These are phyloP conservation scores for Hirschfeldia incana DNA, from an alignment of 345 rosid genomes.

Conservation along the genomic window DNA sequence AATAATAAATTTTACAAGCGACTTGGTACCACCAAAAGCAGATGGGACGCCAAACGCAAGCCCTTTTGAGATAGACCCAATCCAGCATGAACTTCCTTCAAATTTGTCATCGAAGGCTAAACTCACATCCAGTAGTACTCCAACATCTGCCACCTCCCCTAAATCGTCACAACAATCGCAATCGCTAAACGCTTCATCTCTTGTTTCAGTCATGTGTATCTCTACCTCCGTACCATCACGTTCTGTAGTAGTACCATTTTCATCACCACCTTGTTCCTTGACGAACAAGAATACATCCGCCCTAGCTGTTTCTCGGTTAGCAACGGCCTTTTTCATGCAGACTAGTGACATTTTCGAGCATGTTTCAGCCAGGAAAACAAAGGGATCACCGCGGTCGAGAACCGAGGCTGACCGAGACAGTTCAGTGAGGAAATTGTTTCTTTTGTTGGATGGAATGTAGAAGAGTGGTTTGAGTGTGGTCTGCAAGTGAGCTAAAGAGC, in stretches of 20 bases:
- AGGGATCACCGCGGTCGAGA: constrained; percentile 38
- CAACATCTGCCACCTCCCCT: constrained; percentile 42
- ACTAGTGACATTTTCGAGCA: constrained; percentile 28
- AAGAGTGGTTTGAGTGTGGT: constrained; percentile 48
- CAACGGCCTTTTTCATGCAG: constrained; percentile 44
- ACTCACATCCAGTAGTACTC: constrained; percentile 21
- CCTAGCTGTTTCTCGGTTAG: constrained; percentile 25
- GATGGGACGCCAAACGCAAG: constrained; percentile 47
- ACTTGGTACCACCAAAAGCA: constrained; percentile 19
- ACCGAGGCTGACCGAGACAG: constrained; percentile 36
- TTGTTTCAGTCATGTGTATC: constrained; percentile 12
- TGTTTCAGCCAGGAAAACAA: constrained; percentile 39
- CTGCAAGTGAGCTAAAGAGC: constrained; percentile 12
- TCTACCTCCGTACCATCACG: constrained; percentile 37
- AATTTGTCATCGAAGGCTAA: constrained; percentile 43
- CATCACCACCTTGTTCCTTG: constrained; percentile 38
- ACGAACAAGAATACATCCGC: constrained; percentile 41
- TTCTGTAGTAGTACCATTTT: neutral
- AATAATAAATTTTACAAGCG: constrained; percentile 23
- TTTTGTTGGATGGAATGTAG: constrained; percentile 50
- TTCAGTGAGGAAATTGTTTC: neutral
- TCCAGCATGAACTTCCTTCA: constrained; percentile 51
- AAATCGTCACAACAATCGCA: constrained; percentile 13
- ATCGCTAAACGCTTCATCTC: constrained; percentile 21
- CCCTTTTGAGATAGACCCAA: constrained; percentile 45